Evolutionary conservation across 129 eudicot species (phyloP), one percentile per base, ranked within the genome.

Genomic region (Pittosporum tobira): DNA sequence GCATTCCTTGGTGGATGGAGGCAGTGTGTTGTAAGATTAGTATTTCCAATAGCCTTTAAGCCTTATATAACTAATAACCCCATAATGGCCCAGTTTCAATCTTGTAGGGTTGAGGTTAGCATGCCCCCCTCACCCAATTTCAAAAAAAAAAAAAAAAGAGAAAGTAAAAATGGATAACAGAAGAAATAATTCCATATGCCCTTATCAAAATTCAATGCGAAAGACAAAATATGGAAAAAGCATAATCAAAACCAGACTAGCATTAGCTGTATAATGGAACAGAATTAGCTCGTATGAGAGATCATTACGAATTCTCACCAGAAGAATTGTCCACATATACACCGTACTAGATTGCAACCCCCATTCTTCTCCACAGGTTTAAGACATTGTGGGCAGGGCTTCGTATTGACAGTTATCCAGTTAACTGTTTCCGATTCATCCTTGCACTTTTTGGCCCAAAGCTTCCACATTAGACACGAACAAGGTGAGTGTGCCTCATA

Each of bases 401-500:
- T 82, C 2, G 90, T 74, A 72, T 86, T 40, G 16, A 43, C 80
- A 0, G 62, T 68, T 27, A 86, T 61, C 95, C 95, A 86, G 19
- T 73, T 73, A 23, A 70, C 54, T 23, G 88, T 69, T 63, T 78
- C 80, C 0, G 81, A 71, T 55, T 81, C 96, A 69, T 78, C 78
- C 57, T 36, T 48, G 63, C 78, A 68, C 56, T 88, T 88, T 51
- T 68, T 63, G 23, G 27, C 34, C 96, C 96, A 88, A 29, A 81
- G 78, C 50, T 76, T 74, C 89, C 94, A 88, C 79, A 88, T 88
- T 53, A 77, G 18, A 64, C 96, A 88, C n/a, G 96, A 84, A 73
- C 96, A 88, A 45, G 96, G 96, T 12, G 94, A 88, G 53, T 88
- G 96, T 13, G 84, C 78, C 69, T 83, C 96, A 18, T 70, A 68